Evolutionary conservation across 805 yeast genomes (phyloP).

Genomic region (Candida takata): DNA sequence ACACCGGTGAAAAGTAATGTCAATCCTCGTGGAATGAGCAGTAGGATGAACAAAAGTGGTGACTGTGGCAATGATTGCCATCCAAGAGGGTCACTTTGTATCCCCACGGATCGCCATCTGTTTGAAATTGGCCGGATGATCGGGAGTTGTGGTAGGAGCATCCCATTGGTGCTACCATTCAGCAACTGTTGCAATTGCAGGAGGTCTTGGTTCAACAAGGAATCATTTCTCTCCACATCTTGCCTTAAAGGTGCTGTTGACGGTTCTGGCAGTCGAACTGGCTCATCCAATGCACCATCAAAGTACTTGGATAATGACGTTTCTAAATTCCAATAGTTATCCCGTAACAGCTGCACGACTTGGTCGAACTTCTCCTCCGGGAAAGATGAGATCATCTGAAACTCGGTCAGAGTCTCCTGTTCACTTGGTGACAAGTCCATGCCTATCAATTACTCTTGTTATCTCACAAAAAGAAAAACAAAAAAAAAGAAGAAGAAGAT

Average conservation of each 20-base stretch:
- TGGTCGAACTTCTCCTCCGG: constrained; percentile 40
- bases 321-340: constrained; percentile 56
- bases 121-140: constrained; percentile 28
- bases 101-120: constrained; percentile 12
- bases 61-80: constrained; percentile 10
- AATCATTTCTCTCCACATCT: background rate
- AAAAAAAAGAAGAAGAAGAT: too few species aligned
- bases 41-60: constrained; percentile 43
- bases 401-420: constrained; percentile 37
- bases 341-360: constrained; percentile 39
- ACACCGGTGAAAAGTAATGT: constrained; percentile 36
- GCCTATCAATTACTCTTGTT: too few species aligned
- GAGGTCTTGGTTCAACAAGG: background rate
- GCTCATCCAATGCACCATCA: constrained; percentile 42
- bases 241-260: background rate
- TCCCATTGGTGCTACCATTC: background rate
- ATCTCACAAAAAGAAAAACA: too few species aligned
- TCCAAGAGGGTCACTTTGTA: constrained; percentile 9
- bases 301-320: constrained; percentile 54
- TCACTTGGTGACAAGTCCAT: constrained; percentile 31
- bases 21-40: constrained; percentile 49
- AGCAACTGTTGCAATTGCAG: background rate
- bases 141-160: constrained; percentile 24
- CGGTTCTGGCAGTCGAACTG: constrained; percentile 3
- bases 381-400: constrained; percentile 44